Conservation (phyloP, 2,329 filamentous ascomycete genomes). For the Phialocephala sp. region DNA sequence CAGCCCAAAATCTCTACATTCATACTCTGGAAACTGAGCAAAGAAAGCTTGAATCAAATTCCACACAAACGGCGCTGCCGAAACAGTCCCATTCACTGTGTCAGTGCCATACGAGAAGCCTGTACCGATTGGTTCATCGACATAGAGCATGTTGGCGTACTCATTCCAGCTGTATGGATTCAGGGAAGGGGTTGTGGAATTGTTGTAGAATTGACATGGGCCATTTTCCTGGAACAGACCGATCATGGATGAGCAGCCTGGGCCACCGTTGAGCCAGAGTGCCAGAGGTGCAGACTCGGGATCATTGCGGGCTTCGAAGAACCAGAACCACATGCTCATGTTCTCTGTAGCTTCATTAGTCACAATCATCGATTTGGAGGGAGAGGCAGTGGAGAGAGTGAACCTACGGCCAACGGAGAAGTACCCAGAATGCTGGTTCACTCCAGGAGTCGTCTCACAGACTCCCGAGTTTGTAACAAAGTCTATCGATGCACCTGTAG, state of each 20-base stretch:
- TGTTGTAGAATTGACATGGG: conserved; percentile 49
- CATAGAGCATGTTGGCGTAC: conserved; percentile 49
- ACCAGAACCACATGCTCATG: conserved; percentile 49
- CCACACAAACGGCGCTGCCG: conserved; percentile 59
- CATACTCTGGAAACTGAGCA: conserved; percentile 66
- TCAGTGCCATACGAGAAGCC: conserved; percentile 52
- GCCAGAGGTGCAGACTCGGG: conserved; percentile 51
- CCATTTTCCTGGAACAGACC: conserved; percentile 61
- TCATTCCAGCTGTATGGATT: conserved; percentile 49
- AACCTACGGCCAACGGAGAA: conserved; percentile 48
- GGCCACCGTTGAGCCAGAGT: conserved; percentile 54
- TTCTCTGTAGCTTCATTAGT: conserved; percentile 25
- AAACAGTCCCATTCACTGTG: conserved; percentile 51
- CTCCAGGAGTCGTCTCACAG: conserved; percentile 56
- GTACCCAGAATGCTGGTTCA: conserved; percentile 58
- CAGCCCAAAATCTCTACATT: conserved; percentile 61
- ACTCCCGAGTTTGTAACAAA: conserved; percentile 57
- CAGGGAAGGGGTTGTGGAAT: conserved; percentile 47
- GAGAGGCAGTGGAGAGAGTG: not conserved
- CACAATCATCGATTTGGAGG: not conserved
- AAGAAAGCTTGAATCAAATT: conserved; percentile 64
- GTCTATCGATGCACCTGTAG: conserved; percentile 27
- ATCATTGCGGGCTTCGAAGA: conserved; percentile 62
- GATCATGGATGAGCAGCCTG: conserved; percentile 59
- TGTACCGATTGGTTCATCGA: conserved; percentile 47